Evolutionary conservation across 192 early-diverging fungal genomes (phyloP), one percentile per base, ranked within the genome.

Genomic region (Mortierella hygrophila): DNA sequence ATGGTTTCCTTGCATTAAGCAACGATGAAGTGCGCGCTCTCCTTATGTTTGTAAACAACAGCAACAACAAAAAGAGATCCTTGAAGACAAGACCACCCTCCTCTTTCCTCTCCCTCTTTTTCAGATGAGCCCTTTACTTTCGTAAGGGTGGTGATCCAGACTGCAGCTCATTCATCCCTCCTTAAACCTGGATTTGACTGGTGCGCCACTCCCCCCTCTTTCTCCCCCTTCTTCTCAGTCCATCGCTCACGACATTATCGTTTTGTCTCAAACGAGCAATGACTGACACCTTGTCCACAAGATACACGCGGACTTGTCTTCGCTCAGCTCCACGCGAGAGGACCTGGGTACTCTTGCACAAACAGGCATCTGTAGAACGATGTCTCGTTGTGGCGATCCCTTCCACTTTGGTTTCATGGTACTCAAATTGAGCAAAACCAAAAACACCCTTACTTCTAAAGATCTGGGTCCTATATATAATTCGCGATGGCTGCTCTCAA

Each of bases 401-500:
- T 35, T 32, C 60, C 29, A 15, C 60, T 32, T 26, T 4, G 60
- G 60, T 11, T 7, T 26, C 60, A 9, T 65, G 69, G 69, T 38
- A 20, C 20, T 16, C 16, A 40, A 21, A 41, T 41, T 70, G 38
- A 42, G 69, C 40, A 52, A 52, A 20, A 16, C 49, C 18, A 52
- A 4, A 16, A 65, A 65, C 60, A 65, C 60, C 11, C 60, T 65
- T 16, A 65, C 35, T 65, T 65, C 60, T 15, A 65, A 65, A 65
- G 60, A 65, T 65, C 60, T 65, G 60, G 60, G 29, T 65, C 60
- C 77, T 78, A 78, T 78, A 78, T 78, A 78, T 78, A 78, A 78
- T 78, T 78, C 46, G 46, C 44, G 70, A 71, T 78, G 77, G 77
- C 77, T 78, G 77, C 77, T 78, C 77, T 78, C 77, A 78, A 77